Conservation (phyloP, 208 protist species). For the Crithidia acanthocephali region DNA sequence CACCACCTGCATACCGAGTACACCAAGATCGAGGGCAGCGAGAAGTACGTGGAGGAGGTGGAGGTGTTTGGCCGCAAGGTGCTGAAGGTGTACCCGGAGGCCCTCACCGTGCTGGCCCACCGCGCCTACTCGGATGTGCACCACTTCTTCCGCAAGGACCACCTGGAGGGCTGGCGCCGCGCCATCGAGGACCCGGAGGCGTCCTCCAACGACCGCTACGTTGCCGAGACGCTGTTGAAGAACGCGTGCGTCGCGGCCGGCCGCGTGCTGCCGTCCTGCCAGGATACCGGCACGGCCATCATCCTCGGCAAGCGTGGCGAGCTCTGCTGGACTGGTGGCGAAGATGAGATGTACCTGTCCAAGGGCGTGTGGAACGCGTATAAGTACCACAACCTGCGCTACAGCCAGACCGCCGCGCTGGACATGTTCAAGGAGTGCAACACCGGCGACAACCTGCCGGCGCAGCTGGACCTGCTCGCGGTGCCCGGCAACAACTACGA, state of each 20-base stretch:
- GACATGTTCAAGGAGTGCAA: constrained; percentile 98
- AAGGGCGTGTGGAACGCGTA: constrained; percentile 97
- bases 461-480: constrained; percentile 97
- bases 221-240: constrained; percentile 96
- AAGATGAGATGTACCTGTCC: constrained; percentile 95
- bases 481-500: constrained; percentile 94
- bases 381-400: constrained; percentile 95
- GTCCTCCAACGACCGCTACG: constrained; percentile 96
- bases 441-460: constrained; percentile 97
- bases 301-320: constrained; percentile 96
- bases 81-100: constrained; percentile 93
- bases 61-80: constrained; percentile 76
- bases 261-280: constrained; percentile 92
- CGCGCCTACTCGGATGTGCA: constrained; percentile 94
- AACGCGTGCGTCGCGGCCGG: constrained; percentile 96
- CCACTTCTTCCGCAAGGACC: constrained; percentile 95
- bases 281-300: constrained; percentile 98
- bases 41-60: constrained; percentile 81
- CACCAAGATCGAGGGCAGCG: constrained; percentile 78
- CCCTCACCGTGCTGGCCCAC: constrained; percentile 86
- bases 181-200: constrained; percentile 97
- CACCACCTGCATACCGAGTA: constrained; percentile 86
- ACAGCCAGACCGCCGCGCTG: constrained; percentile 95
- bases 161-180: constrained; percentile 94
- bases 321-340: constrained; percentile 96